Evolutionary conservation across 352 stramenopile genomes (phyloP), one percentile per base, ranked within the genome.

Genomic region (Phytophthora syringae): DNA sequence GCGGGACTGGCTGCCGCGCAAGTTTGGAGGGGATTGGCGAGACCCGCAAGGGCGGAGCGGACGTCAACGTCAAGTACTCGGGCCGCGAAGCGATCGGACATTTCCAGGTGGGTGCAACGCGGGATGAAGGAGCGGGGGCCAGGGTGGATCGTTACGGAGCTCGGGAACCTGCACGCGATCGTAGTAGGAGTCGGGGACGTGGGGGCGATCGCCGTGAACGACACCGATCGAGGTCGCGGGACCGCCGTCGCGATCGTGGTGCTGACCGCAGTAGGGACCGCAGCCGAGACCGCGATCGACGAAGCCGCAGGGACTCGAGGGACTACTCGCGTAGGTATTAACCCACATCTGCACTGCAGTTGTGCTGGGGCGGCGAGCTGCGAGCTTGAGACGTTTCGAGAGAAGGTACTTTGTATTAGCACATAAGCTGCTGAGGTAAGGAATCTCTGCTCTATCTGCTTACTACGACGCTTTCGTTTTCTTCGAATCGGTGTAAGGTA

Each of bases 11-110:
- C 69, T 97, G 59, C 97, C 97, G 1, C 86, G 93, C 45, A 92
- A 97, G 47, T 93, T 99, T 37, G 97, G 97, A 37, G 96, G 95
- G 28, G 97, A 93, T 99, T 58, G 96, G 96, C 11, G 91, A 96
- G 18, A 95, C 84, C 2, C 79, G 84, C 52, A 92, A 92, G 67
- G 86, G 85, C 49, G 83, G 88, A 10, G 62, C 82, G 2, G 82
- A 90, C 49, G 83, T 93, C 21, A 95, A 93, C 52, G 82, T 95
- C 74, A 95, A 95, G 74, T 95, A 95, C 62, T 95, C 86, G 32
- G 86, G 86, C 52, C 67, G 84, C 74, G 88, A 76, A 45, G 77
- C 67, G 12, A 56, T 70, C 28, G 48, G 64, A 27, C 70, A 77
- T 22, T 77, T 77, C 51, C 70, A 77, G 56, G 70, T 77, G 18